Evolutionary conservation across 2,329 filamentous ascomycete species (phyloP).

Genomic region (Colletotrichum sp.): DNA sequence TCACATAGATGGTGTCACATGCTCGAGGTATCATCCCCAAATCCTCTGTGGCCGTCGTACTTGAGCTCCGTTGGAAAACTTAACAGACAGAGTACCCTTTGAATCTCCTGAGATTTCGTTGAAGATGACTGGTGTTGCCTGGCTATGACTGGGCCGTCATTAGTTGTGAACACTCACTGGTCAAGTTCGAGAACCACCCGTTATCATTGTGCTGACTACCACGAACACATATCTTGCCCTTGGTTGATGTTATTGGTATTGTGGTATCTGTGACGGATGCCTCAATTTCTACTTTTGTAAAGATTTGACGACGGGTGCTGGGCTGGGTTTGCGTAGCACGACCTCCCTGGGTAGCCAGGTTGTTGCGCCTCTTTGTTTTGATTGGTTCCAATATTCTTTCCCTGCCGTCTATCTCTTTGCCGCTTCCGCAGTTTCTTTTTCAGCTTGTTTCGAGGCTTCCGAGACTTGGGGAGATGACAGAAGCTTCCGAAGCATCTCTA

Average conservation of each 20-base stretch:
- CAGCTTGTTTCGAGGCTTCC: neutral
- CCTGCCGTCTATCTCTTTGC: fast-evolving
- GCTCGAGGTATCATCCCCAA: neutral
- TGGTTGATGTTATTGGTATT: neutral
- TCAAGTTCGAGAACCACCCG: fast-evolving
- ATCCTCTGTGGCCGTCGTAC: neutral
- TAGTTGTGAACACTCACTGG: fast-evolving
- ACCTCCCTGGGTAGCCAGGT: fast-evolving
- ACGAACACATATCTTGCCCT: neutral
- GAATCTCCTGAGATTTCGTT: fast-evolving
- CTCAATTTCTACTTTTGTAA: too few species aligned
- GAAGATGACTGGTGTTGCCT: neutral
- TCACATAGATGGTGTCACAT: neutral
- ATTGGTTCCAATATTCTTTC: neutral
- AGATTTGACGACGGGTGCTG: too few species aligned
- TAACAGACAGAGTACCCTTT: neutral
- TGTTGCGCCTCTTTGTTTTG: neutral
- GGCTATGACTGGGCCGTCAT: fast-evolving
- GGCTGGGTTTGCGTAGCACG: neutral
- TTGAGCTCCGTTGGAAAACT: neutral
- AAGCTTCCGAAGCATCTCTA: too few species aligned
- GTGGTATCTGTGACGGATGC: neutral
- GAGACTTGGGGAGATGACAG: neutral
- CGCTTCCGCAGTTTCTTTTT: neutral
- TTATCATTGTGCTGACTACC: fast-evolving